Conservation (phyloP, 2,329 filamentous ascomycete species). For the Dactylellina drechsleri region DNA sequence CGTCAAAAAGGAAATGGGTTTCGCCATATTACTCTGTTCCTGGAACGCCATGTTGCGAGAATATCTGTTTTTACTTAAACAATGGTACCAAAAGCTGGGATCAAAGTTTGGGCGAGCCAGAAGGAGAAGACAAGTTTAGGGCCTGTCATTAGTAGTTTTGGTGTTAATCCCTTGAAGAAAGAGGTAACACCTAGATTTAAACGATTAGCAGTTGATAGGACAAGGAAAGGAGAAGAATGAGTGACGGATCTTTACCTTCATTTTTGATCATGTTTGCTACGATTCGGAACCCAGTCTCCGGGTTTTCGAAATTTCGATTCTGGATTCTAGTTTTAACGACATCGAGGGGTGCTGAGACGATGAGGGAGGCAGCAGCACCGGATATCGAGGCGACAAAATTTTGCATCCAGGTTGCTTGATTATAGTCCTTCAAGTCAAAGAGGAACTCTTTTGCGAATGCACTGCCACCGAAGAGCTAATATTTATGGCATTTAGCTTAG, state of each 20-base stretch:
- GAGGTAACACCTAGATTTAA: slow-evolving; percentile 65
- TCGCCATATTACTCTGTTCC: not conserved
- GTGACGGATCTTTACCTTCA: slow-evolving; percentile 69
- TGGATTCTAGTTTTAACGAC: slow-evolving; percentile 99
- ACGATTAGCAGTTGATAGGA: slow-evolving; percentile 9
- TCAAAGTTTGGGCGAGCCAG: slow-evolving; percentile 98
- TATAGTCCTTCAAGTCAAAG: slow-evolving; percentile 91
- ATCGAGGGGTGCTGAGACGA: slow-evolving; percentile 95
- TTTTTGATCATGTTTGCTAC: slow-evolving; percentile 91
- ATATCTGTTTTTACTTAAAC: slow-evolving; percentile 15
- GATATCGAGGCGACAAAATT: slow-evolving; percentile 98
- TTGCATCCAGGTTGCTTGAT: slow-evolving; percentile 90
- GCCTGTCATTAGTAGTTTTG: slow-evolving; percentile 98
- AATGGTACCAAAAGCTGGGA: slow-evolving; percentile 79
- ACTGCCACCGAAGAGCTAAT: slow-evolving; percentile 91
- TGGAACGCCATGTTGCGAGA: not conserved
- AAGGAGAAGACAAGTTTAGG: slow-evolving; percentile 99
- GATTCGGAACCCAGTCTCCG: slow-evolving; percentile 91
- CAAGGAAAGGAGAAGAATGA: not conserved
- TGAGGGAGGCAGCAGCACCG: slow-evolving; percentile 90
- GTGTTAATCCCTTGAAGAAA: slow-evolving; percentile 98
- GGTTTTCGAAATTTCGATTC: slow-evolving; percentile 98
- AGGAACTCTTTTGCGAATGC: slow-evolving; percentile 98
- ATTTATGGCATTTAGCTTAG: slow-evolving; percentile 3
- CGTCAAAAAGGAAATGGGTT: not conserved